A percentile compares a stretch with the other conserved stretches of the same genome.
Conservation (phyloP, 768 basidiomycete species). For the Tricholomella constricta region DNA sequence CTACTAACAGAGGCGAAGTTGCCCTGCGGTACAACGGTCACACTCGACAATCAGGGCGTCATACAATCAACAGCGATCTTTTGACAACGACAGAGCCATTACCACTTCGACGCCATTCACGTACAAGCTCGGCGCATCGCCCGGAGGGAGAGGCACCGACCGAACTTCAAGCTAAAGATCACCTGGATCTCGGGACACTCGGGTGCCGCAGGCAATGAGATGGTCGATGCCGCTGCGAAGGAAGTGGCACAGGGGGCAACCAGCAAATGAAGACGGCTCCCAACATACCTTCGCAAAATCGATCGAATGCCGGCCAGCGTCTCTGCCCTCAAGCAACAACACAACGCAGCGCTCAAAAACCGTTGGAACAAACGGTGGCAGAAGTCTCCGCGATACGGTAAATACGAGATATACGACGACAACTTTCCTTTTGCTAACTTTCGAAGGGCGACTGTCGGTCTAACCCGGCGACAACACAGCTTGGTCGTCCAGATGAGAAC, state of each 20-base stretch:
- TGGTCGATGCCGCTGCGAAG: not conserved
- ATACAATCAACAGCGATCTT: not conserved
- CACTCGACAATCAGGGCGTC: constrained; percentile 1
- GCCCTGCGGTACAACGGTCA: too few relatives aligned
- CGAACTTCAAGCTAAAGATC: not conserved
- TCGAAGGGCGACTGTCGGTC: not conserved
- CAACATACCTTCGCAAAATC: not conserved
- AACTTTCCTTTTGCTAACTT: not conserved
- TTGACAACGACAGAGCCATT: not conserved
- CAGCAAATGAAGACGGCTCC: not conserved
- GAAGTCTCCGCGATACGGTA: not conserved
- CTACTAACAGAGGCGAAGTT: too few relatives aligned
- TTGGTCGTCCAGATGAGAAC: constrained; percentile 32
- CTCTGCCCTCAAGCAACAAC: not conserved
- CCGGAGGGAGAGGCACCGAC: not conserved
- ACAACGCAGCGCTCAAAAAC: not conserved
- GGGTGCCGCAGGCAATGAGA: not conserved
- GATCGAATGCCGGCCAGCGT: not conserved
- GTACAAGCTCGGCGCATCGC: not conserved
- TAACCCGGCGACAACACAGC: not conserved
- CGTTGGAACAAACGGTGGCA: not conserved
- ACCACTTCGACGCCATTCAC: constrained; percentile 4
- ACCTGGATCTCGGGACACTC: not conserved
- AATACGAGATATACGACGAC: not conserved
- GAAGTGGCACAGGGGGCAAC: too few relatives aligned